These are phyloP conservation scores for Gnaphalium uliginosum DNA, from an alignment of 129 eudicot genomes.

Conservation along the genomic window DNA sequence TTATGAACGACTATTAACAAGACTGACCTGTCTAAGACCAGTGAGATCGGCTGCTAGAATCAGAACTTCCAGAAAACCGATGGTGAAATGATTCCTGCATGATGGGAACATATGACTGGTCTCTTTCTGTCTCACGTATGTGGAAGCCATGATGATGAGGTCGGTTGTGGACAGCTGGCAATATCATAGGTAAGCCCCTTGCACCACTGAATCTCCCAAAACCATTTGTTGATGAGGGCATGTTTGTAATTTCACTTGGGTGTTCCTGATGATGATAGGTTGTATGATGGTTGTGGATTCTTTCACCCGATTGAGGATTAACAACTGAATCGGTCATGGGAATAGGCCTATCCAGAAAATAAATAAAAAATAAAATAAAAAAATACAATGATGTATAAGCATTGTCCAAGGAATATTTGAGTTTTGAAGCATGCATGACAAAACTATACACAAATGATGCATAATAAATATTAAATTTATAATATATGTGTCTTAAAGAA, in stretches of 20 bases:
- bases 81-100: slow-evolving; percentile 33
- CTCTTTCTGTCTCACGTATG: slow-evolving; percentile 42
- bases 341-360: slow-evolving; percentile 28
- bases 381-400: not conserved
- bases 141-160: slow-evolving; percentile 29
- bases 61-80: slow-evolving; percentile 27
- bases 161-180: slow-evolving; percentile 31
- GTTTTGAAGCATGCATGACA: no score
- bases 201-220: slow-evolving; percentile 47
- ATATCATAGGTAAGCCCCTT: slow-evolving; percentile 41
- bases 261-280: slow-evolving; percentile 38
- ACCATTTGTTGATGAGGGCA: slow-evolving; percentile 34
- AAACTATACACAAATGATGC: no score
- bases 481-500: no score
- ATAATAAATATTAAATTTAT: no score
- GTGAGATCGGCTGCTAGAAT: slow-evolving; percentile 32
- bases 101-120: slow-evolving; percentile 38
- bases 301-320: slow-evolving; percentile 41
- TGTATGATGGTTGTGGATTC: slow-evolving; percentile 41
- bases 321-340: slow-evolving; percentile 28
- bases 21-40: slow-evolving; percentile 33
- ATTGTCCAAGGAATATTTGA: slow-evolving; percentile 3
- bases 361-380: not conserved
- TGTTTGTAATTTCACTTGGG: slow-evolving; percentile 30
- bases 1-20: slow-evolving; percentile 29